These are phyloP conservation scores for Saitozyma podzolica DNA, from an alignment of 768 basidiomycete genomes.

Conservation along the genomic window DNA sequence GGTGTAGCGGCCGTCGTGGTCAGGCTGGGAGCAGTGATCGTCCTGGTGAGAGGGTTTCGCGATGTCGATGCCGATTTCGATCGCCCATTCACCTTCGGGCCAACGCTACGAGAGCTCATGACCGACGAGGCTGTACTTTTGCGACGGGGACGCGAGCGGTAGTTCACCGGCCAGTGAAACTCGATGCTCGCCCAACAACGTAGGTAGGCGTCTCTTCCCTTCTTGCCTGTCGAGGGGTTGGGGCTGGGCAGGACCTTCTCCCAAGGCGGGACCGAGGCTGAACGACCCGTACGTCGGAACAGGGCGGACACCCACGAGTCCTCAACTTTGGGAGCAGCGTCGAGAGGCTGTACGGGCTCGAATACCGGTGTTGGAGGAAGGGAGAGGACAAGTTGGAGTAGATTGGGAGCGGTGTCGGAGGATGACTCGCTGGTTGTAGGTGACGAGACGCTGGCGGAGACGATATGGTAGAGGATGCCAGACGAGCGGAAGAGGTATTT, in stretches of 20 bases:
- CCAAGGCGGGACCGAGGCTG: conserved; percentile 16
- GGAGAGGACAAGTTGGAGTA: conserved; percentile 10
- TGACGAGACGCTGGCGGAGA: conserved; percentile 6
- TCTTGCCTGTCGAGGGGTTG: not conserved
- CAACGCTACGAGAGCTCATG: no score
- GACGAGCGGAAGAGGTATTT: conserved; percentile 47
- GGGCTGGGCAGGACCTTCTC: not conserved
- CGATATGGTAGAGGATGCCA: conserved; percentile 45
- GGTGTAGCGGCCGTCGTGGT: no score
- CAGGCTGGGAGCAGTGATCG: no score
- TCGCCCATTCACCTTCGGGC: no score
- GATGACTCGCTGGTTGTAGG: conserved; percentile 13
- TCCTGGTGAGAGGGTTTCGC: no score
- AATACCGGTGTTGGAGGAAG: not conserved
- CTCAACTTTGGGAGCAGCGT: not conserved
- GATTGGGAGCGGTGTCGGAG: conserved; percentile 6
- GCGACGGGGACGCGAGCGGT: no score
- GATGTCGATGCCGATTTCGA: no score
- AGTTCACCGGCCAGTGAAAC: no score
- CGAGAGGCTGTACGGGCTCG: not conserved
- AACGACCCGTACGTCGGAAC: conserved; percentile 10
- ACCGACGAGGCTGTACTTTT: no score
- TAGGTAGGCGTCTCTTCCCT: no score
- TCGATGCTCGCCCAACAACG: no score
- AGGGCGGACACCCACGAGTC: conserved; percentile 10